These are phyloP conservation scores for Xylaria multiplex DNA, from an alignment of 2,329 filamentous ascomycete species.

Conservation along the genomic window DNA sequence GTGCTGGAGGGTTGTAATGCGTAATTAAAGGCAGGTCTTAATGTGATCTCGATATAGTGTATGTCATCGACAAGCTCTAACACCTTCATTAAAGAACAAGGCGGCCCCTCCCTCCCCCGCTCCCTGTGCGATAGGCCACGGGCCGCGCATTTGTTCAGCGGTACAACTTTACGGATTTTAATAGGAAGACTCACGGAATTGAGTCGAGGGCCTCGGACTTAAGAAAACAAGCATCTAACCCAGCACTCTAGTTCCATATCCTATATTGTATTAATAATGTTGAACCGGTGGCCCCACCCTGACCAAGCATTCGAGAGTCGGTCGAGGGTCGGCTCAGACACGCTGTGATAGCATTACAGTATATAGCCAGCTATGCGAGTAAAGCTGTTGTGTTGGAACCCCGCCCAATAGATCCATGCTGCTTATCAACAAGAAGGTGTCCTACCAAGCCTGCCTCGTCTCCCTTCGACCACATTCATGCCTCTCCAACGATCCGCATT, in stretches of 20 bases:
- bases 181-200: not conserved
- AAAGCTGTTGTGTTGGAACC: slow-evolving; percentile 11
- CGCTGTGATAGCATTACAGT: not conserved
- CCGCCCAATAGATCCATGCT: slow-evolving; percentile 2
- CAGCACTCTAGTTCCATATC: not conserved
- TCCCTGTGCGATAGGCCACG: not conserved
- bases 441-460: slow-evolving; percentile 19
- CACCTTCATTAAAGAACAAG: not conserved
- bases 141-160: not conserved
- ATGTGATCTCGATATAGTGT: not conserved
- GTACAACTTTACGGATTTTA: not conserved
- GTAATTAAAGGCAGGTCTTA: not conserved
- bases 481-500: slow-evolving; percentile 28
- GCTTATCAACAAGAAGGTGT: slow-evolving; percentile 27
- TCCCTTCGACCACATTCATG: slow-evolving; percentile 33
- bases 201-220: not conserved
- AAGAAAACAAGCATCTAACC: not conserved
- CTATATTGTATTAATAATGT: slow-evolving; percentile 31
- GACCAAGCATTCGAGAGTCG: slow-evolving; percentile 27
- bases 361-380: slow-evolving; percentile 1
- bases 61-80: not conserved
- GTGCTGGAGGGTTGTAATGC: not conserved
- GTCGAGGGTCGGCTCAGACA: not conserved
- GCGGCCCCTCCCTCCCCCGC: not conserved
- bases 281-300: slow-evolving; percentile 11